Base-by-base conservation (phyloP, 192 early-diverging fungal species). In the Umbelopsis isabellina region DNA sequence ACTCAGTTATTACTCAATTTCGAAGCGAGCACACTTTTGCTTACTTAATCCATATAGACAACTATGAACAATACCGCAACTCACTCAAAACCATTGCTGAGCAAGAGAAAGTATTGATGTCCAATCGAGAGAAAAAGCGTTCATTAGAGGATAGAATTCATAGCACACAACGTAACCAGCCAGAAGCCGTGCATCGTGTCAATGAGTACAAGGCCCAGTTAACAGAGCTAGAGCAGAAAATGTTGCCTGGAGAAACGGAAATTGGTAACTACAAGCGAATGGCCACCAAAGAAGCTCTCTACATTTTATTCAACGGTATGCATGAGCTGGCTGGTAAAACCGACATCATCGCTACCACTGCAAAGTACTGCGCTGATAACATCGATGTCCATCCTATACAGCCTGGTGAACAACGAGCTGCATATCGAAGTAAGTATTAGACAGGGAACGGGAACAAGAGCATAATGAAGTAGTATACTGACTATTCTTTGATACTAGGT, bases 221-320 rank as follows among this genome's bases (percentile, higher is more conserved):
- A 18, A 23, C 53, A 0, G 55, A 72, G 30, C 47, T 75, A 16
- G 67, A 72, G 22, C 41, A 46, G 47, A 44, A 64, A 1, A 69
- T 68, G 15, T 51, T 70, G n/a, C 53, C 51, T 0, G 77, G 58
- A 41, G 77, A 79, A 47, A 50, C 65, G 0, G 77, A 79, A 10
- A 69, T 79, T 44, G 73, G 46, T 21, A 79, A 79, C 37, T 75
- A 72, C 48, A 79, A 68, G 52, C 65, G 77, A 46, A 68, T 75
- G 22, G 73, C 72, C 1, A 52, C 68, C 0, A 68, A 72, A 23
- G 73, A 79, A 37, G 69, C 73, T 7, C 48, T 79, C 4, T 79
- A 79, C 27, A 44, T 69, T n/a, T 51, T 79, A 30, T 45, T 79
- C 12, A 75, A 79, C 44, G 78, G 73, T 9, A 75, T 79, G 78